Evolutionary conservation across 108 stramenopile genomes (phyloP), one percentile per base, ranked within the genome.

Genomic region (Schizochytrium sp.): DNA sequence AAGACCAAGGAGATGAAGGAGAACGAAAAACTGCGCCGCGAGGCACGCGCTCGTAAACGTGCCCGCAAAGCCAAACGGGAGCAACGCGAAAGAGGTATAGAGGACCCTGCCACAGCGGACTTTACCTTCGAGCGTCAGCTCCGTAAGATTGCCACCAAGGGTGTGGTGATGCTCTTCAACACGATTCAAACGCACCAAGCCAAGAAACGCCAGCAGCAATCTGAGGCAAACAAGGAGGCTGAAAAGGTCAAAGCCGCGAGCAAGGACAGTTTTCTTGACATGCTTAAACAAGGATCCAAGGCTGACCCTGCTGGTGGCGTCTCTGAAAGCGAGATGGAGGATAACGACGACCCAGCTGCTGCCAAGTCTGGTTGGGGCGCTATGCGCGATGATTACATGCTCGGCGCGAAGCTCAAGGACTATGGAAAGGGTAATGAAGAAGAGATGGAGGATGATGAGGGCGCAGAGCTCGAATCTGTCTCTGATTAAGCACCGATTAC

Each of bases 91-190:
- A 47, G 55, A 53, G 76, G 76, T 10, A 49, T 55, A 38, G 76
- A 55, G 47, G 50, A n/a, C 17, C 76, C 76, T n/a, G 28, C 49
- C 10, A 38, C 53, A 0, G 76, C 76, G 0, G 96, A 96, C 89
- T 90, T 97, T 61, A 95, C 96, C 72, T 92, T 88, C 46, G 96
- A 97, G 92, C 91, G 96, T 7, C 61, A 94, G 41, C 96, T 96
- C 91, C 93, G 96, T 61, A 91, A 96, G 41, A 95, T 96, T 4
- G 96, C 96, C 56, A 97, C 96, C 4, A 92, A 96, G 42, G 96
- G 96, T 89, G 96, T 97, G 15, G 96, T 97, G 40, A 96, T 96
- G 3, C 90, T 97, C 7, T 97, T 97, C 72, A 97, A 97, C 91
- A 95, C 96, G 41, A 96, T 97, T 88, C 88, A 95, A 13, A 95